A percentile compares a stretch with the other conserved stretches of the same genome.
Conservation (phyloP, 345 rosid species). For the Moringa oleifera region DNA sequence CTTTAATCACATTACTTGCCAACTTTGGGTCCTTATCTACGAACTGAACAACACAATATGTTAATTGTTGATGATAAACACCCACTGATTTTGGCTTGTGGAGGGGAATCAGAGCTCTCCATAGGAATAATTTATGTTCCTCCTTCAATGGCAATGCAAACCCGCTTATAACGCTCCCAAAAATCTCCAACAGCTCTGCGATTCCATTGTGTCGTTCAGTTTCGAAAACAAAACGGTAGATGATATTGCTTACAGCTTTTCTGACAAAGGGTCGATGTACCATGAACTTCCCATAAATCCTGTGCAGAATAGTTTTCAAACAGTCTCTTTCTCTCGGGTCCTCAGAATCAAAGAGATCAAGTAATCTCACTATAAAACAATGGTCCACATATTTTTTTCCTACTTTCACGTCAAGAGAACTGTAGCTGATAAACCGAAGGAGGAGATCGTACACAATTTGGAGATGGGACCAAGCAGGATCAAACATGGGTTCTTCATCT, state of each 20-base stretch:
- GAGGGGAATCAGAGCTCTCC: conserved; percentile 62
- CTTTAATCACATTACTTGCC: conserved; percentile 50
- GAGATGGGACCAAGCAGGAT: conserved; percentile 73
- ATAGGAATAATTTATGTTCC: conserved; percentile 59
- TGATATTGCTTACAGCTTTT: conserved; percentile 63
- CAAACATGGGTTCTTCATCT: conserved; percentile 74
- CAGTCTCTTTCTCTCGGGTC: conserved; percentile 79
- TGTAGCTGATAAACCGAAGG: conserved; percentile 43
- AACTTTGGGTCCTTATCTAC: conserved; percentile 66
- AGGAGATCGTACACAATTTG: conserved; percentile 70
- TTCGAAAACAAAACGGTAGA: conserved; percentile 67
- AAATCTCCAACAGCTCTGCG: conserved; percentile 72
- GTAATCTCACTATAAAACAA: conserved; percentile 49
- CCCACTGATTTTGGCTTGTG: conserved; percentile 75
- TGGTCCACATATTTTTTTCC: conserved; percentile 68
- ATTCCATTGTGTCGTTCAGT: conserved; percentile 69
- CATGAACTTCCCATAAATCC: conserved; percentile 73
- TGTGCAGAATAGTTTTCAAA: conserved; percentile 70
- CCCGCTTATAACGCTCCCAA: conserved; percentile 74
- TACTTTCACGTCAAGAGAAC: conserved; percentile 56
- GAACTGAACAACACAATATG: conserved; percentile 67
- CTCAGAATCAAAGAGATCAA: conserved; percentile 75
- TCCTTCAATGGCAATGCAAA: conserved; percentile 79
- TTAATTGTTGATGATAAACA: conserved; percentile 68
- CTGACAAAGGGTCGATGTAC: conserved; percentile 64